These are phyloP conservation scores for Exophiala dermatitidis DNA, from an alignment of 2,329 filamentous ascomycete species.

Conservation along the genomic window DNA sequence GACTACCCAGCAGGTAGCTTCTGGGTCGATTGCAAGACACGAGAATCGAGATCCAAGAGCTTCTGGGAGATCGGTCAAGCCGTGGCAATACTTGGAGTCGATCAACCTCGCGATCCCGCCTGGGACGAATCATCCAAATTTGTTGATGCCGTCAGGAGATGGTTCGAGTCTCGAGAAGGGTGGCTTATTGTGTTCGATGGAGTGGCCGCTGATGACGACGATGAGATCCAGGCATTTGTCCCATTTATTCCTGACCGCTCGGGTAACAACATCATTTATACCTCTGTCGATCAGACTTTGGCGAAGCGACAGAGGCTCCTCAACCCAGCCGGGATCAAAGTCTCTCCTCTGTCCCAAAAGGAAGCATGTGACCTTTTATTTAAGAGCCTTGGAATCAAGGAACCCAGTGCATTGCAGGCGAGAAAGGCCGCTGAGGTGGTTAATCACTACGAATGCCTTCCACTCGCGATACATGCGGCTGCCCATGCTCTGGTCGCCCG, in stretches of 20 bases:
- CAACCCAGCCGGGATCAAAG: conserved; percentile 52
- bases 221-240: conserved; percentile 44
- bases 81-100: conserved; percentile 42
- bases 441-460: conserved; percentile 56
- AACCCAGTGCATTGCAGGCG: conserved; percentile 49
- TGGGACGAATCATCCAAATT: conserved; percentile 38
- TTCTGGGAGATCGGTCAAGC: conserved; percentile 61
- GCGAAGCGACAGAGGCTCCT: conserved; percentile 51
- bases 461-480: conserved; percentile 61
- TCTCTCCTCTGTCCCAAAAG: conserved; percentile 48
- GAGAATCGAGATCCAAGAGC: conserved; percentile 52
- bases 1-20: conserved; percentile 61
- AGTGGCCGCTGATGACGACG: conserved; percentile 53
- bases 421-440: conserved; percentile 56
- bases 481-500: conserved; percentile 56
- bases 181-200: conserved; percentile 65
- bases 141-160: conserved; percentile 52
- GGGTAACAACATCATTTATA: conserved; percentile 61
- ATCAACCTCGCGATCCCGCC: conserved; percentile 33
- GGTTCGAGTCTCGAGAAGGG: conserved; percentile 55
- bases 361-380: conserved; percentile 57
- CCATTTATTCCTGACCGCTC: conserved; percentile 58
- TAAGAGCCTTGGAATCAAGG: conserved; percentile 53
- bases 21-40: conserved; percentile 59
- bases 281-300: conserved; percentile 56